phyloP scores from a whole-genome alignment of 2,329 filamentous ascomycete genomes.

The Microthyrium microscopicum region DNA sequence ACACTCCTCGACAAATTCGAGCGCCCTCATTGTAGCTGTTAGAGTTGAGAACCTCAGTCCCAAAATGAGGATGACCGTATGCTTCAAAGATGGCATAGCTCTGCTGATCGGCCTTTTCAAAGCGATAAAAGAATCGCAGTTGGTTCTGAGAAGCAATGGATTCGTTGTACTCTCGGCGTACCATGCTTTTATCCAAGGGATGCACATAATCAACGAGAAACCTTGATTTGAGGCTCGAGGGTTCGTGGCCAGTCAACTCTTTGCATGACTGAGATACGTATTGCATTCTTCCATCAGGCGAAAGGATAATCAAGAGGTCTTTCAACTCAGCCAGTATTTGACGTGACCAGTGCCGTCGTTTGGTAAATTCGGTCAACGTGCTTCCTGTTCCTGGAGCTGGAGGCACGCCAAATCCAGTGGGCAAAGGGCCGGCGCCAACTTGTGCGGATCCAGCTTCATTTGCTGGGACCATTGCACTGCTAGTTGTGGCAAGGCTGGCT shows the following conservation, averaged over 20 bases:
- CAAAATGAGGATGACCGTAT: slow-evolving; percentile 82
- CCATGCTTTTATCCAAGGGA: slow-evolving; percentile 66
- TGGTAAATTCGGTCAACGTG: slow-evolving; percentile 48
- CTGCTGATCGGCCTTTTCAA: slow-evolving; percentile 58
- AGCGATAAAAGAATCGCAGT: slow-evolving; percentile 72
- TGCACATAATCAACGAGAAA: slow-evolving; percentile 75
- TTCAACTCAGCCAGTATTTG: slow-evolving; percentile 78
- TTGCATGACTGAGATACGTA: slow-evolving; percentile 73
- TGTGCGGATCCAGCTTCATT: no score
- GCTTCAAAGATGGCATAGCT: slow-evolving; percentile 71
- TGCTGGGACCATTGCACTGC: no score
- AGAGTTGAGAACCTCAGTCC: slow-evolving; percentile 46
- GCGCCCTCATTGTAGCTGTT: slow-evolving; percentile 41
- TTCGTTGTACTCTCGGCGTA: slow-evolving; percentile 77
- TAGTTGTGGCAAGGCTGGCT: no score
- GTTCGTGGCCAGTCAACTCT: slow-evolving; percentile 56
- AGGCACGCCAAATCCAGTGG: slow-evolving; percentile 33
- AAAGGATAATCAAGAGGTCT: slow-evolving; percentile 77
- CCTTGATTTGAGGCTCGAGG: slow-evolving; percentile 52
- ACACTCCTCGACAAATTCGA: slow-evolving; percentile 66
- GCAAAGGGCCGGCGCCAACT: slow-evolving; percentile 37
- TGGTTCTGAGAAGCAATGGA: slow-evolving; percentile 67
- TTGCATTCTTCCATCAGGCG: slow-evolving; percentile 64
- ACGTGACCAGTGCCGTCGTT: slow-evolving; percentile 65
- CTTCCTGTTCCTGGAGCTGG: slow-evolving; percentile 24